phyloP scores from a whole-genome alignment of 192 early-diverging fungal genomes.

The Podila epicladia region DNA sequence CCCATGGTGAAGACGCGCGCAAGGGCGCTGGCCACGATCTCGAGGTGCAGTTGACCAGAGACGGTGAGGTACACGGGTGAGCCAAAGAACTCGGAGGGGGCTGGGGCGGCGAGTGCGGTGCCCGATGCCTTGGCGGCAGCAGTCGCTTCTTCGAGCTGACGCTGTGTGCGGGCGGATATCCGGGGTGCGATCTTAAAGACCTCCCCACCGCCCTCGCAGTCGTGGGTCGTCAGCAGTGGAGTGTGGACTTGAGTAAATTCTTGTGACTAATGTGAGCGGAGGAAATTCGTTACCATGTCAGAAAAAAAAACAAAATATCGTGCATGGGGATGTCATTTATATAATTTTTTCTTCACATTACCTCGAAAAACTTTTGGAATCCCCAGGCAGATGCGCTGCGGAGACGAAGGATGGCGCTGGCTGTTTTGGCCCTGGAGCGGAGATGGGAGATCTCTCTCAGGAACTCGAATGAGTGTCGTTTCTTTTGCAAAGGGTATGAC shows the following conservation, averaged over 20 bases:
- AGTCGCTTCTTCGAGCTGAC: slow-evolving; percentile 1
- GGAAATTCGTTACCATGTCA: not conserved
- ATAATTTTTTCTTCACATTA: slow-evolving; percentile 27
- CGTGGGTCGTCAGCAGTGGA: slow-evolving; percentile 83
- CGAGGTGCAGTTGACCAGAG: slow-evolving; percentile 87
- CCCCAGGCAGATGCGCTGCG: slow-evolving; percentile 72
- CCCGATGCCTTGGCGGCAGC: too few species aligned
- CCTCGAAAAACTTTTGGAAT: slow-evolving; percentile 80
- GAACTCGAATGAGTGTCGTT: slow-evolving; percentile 79
- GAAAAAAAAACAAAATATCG: not conserved
- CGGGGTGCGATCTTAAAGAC: slow-evolving; percentile 70
- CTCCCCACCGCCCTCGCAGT: slow-evolving; percentile 93
- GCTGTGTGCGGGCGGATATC: slow-evolving; percentile 38
- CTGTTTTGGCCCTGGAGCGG: slow-evolving; percentile 79
- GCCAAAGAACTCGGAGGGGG: slow-evolving; percentile 75
- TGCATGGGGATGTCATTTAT: too few species aligned
- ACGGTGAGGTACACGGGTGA: slow-evolving; percentile 83
- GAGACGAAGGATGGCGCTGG: slow-evolving; percentile 76
- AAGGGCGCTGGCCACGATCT: slow-evolving; percentile 75
- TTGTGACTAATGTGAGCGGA: slow-evolving; percentile 55
- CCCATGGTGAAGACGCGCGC: slow-evolving; percentile 85
- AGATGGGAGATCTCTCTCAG: slow-evolving; percentile 82
- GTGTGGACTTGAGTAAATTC: slow-evolving; percentile 84
- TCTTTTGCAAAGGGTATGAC: slow-evolving; percentile 90
- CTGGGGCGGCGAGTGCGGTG: slow-evolving; percentile 11